A percentile compares a stretch with the other conserved stretches of the same genome.
Conservation (phyloP, 306 rosid genomes). For the Purshia tridentata region DNA sequence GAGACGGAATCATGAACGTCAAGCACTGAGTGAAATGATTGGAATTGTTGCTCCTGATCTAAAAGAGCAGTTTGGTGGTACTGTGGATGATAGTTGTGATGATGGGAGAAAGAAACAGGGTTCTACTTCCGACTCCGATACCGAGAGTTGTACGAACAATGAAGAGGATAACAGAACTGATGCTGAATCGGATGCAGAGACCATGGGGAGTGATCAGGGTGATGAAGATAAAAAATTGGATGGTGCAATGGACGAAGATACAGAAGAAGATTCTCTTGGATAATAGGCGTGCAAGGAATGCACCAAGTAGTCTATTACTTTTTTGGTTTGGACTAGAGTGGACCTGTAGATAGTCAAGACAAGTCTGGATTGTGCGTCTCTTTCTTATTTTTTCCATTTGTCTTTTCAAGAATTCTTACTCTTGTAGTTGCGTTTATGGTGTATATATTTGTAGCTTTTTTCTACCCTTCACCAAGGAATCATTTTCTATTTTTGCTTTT, state of each 20-base stretch:
- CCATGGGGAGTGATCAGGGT: constrained; percentile 47
- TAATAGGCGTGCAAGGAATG: constrained; percentile 10
- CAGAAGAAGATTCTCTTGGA: constrained; percentile 59
- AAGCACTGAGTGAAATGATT: constrained; percentile 77
- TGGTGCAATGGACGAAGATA: constrained; percentile 67
- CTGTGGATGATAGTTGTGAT: constrained; percentile 34
- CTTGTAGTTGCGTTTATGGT: not conserved
- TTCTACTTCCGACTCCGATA: constrained; percentile 49
- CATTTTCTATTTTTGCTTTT: not conserved
- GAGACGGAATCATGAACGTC: constrained; percentile 50
- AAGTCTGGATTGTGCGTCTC: not conserved
- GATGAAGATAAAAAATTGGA: constrained; percentile 41
- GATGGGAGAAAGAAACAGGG: constrained; percentile 31
- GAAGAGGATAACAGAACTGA: constrained; percentile 31
- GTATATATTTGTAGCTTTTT: not conserved
- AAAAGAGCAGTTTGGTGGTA: constrained; percentile 60
- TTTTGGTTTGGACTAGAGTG: not conserved
- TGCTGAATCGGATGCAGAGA: constrained; percentile 64
- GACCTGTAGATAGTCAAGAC: constrained; percentile 26
- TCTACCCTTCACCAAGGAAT: not conserved
- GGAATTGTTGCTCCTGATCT: constrained; percentile 86
- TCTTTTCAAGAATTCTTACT: not conserved
- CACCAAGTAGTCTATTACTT: not conserved
- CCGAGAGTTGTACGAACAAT: constrained; percentile 49
- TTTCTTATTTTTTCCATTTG: not conserved